Evolutionary conservation across 1,284 basidiomycete species (phyloP).

Genomic region (Malassezia vespertilionis): DNA sequence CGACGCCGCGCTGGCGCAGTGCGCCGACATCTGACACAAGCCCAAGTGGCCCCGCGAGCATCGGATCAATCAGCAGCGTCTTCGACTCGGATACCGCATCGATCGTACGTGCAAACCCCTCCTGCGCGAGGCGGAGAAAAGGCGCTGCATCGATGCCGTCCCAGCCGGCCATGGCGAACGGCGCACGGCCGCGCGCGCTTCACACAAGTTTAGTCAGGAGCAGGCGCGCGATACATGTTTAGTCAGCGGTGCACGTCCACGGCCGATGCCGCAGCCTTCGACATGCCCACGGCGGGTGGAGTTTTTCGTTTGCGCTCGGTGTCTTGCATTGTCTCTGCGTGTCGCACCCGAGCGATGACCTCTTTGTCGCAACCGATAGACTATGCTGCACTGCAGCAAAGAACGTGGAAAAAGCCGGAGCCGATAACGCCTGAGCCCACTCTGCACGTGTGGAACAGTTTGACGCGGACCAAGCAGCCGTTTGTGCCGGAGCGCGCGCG

Average conservation of each 20-base stretch:
- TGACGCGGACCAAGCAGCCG: conserved; percentile 68
- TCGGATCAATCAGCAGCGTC: conserved; percentile 81
- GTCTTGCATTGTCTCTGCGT: too few relatives aligned
- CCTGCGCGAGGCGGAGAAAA: conserved; percentile 23
- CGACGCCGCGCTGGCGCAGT: conserved; percentile 93
- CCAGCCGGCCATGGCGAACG: too few relatives aligned
- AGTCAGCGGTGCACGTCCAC: too few relatives aligned
- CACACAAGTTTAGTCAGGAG: too few relatives aligned
- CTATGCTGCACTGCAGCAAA: neutral
- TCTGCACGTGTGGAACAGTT: conserved; percentile 82
- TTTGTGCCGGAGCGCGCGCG: conserved; percentile 70
- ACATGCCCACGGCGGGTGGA: too few relatives aligned
- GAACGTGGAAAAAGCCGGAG: conserved; percentile 4
- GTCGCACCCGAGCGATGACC: too few relatives aligned
- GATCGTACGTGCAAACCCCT: conserved; percentile 24
- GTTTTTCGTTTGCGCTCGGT: too few relatives aligned
- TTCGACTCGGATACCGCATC: conserved; percentile 54
- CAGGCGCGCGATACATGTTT: too few relatives aligned
- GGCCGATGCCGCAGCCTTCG: too few relatives aligned
- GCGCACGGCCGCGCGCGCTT: neutral
- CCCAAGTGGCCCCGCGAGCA: conserved; percentile 79
- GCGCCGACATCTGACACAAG: conserved; percentile 82
- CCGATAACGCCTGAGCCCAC: conserved; percentile 44
- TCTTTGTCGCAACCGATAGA: too few relatives aligned
- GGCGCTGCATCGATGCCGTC: conserved; percentile 10